These are phyloP conservation scores for Pleurotus tuber-regium DNA, from an alignment of 768 basidiomycete genomes.

Conservation along the genomic window DNA sequence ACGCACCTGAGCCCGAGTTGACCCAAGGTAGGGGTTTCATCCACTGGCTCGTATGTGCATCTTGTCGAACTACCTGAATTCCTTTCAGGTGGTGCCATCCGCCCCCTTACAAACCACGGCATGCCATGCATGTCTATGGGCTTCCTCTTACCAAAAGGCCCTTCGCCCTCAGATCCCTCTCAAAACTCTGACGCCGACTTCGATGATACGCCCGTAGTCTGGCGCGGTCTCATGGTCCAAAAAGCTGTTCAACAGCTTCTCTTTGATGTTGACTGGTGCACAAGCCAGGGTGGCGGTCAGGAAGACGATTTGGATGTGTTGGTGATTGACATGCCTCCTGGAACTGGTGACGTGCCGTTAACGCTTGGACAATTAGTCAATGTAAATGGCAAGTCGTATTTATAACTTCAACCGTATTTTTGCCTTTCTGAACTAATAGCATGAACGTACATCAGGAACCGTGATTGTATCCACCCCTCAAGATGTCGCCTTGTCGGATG, in stretches of 20 bases:
- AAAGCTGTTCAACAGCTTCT: constrained; percentile 95
- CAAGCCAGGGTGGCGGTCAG: constrained; percentile 28
- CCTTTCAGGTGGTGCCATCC: constrained; percentile 66
- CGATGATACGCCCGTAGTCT: constrained; percentile 81
- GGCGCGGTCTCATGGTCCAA: constrained; percentile 98
- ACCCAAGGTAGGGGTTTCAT: constrained; percentile 53
- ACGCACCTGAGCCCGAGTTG: constrained; percentile 72
- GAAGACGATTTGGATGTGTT: constrained; percentile 63
- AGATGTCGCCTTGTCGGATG: constrained; percentile 89
- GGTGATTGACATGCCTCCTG: constrained; percentile 95
- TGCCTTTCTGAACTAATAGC: too few species aligned
- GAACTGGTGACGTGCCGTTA: constrained; percentile 94
- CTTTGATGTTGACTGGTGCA: constrained; percentile 91
- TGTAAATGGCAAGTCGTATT: constrained; percentile 66
- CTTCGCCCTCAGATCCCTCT: constrained; percentile 27
- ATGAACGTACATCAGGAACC: constrained; percentile 77
- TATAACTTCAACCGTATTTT: too few species aligned
- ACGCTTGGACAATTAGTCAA: constrained; percentile 85
- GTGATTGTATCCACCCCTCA: constrained; percentile 96
- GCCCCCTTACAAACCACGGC: constrained; percentile 86
- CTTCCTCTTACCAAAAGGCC: constrained; percentile 70
- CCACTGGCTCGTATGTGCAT: not conserved
- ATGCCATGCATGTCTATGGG: constrained; percentile 97
- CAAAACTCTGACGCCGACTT: constrained; percentile 31
- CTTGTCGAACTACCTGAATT: constrained; percentile 2